Evolutionary conservation across 2,329 filamentous ascomycete species (phyloP), one percentile per base, ranked within the genome.

Genomic region (Fusarium siculi): DNA sequence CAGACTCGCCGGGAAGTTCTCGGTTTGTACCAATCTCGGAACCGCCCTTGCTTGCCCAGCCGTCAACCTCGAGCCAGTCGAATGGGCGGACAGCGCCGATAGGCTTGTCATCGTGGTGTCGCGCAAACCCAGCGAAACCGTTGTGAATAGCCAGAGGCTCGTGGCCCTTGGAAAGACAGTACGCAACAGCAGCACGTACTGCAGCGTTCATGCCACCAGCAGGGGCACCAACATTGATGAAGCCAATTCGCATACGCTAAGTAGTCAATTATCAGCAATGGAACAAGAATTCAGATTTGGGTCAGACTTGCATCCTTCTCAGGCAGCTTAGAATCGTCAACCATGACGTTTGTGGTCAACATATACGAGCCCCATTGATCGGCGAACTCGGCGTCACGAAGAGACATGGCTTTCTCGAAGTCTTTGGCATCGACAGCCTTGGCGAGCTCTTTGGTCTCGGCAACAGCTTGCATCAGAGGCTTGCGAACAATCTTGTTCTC

Each of bases 121-220:
- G 91, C 60, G 94, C 93, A 64, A 99, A 91, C 21, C 96, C 96
- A 37, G 96, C 94, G 83, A 99, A 99, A 32, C 96, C 96, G 78
- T 99, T 99, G 85, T 98, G 93, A 63, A 99, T 95, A 23, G 94
- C 96, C 77, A 98, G 82, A 8, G 96, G 93, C 58, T 94, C 94
- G 82, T 99, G 96, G n/a, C 96, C 96, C 66, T 95, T 91, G 49
- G 93, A 93, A 65, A 97, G 83, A 81, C 95, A 98, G 86, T 98
- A 98, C 37, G 95, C 94, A 23, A 98, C 95, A 19, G 94, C 96
- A 36, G 94, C 96, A 75, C 96, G 91, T 25, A 97, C 96, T 46
- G 96, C 96, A 34, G 96, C 95, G 83, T 99, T 99, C 93, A 99
- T 98, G 78, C 96, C 96, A 82, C 96, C 96, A 36, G 96, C 96